Conservation (phyloP, 139 green algal species). For the Chlorella sorokiniana region DNA sequence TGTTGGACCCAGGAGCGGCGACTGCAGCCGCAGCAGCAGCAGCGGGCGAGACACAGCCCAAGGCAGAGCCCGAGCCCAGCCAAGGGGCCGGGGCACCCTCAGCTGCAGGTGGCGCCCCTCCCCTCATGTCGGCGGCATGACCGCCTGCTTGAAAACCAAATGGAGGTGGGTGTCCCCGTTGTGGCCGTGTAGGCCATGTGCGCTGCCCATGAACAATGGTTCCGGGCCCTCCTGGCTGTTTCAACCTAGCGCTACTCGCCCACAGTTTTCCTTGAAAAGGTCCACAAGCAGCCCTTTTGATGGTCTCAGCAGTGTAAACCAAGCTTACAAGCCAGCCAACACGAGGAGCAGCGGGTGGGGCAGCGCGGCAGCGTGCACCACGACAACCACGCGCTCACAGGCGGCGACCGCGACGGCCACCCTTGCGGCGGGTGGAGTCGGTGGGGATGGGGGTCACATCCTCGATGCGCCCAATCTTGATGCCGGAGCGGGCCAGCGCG, state of each 20-base stretch:
- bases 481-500: conserved; percentile 95
- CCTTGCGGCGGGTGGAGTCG: conserved; percentile 96
- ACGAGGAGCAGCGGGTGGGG: no score
- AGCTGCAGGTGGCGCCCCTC: neutral
- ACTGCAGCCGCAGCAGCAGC: neutral
- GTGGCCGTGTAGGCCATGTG: no score
- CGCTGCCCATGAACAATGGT: no score
- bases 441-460: conserved; percentile 99
- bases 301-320: no score
- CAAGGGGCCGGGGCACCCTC: neutral
- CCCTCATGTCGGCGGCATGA: conserved; percentile 3
- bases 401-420: conserved; percentile 94
- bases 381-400: conserved; percentile 68
- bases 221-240: no score
- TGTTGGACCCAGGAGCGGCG: neutral
- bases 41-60: neutral
- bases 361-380: neutral
- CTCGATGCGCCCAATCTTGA: conserved; percentile 99
- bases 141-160: no score
- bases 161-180: no score
- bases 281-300: no score
- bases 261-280: no score
- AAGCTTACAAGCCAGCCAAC: neutral
- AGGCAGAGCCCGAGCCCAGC: neutral
- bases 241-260: no score